These are phyloP conservation scores for Boletus rubescentipes DNA, from an alignment of 768 basidiomycete species.

Conservation along the genomic window DNA sequence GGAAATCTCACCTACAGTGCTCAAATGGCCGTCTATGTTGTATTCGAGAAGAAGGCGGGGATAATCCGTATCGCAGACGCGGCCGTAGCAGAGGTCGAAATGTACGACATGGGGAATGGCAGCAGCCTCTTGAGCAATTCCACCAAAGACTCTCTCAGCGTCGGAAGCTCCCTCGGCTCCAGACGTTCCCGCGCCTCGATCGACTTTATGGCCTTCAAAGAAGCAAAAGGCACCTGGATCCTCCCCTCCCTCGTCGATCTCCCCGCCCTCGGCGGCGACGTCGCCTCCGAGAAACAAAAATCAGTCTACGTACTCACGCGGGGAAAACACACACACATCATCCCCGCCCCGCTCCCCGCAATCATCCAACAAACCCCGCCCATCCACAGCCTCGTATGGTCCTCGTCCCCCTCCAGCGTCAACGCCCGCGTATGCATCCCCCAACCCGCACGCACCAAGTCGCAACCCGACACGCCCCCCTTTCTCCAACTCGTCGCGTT, in stretches of 20 bases:
- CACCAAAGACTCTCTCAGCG: constrained; percentile 25
- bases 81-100: constrained; percentile 74
- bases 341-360: constrained; percentile 66
- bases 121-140: constrained; percentile 7
- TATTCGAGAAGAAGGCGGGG: constrained; percentile 88
- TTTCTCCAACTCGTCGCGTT: constrained; percentile 71
- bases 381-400: constrained; percentile 58
- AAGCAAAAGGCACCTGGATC: constrained; percentile 31
- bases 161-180: constrained; percentile 22
- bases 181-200: constrained; percentile 44
- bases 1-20: constrained; percentile 51
- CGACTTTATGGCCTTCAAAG: constrained; percentile 43
- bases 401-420: constrained; percentile 53
- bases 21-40: constrained; percentile 76
- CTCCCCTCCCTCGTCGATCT: constrained; percentile 26
- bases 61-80: constrained; percentile 80
- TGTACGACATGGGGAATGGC: constrained; percentile 40
- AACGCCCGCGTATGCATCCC: constrained; percentile 48
- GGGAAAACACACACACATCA: constrained; percentile 65
- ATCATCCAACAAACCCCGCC: constrained; percentile 48
- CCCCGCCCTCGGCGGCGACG: constrained; percentile 20
- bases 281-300: constrained; percentile 31
- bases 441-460: constrained; percentile 5
- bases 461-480: constrained; percentile 24
- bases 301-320: constrained; percentile 65